Evolutionary conservation across 257 asterid species (phyloP), one percentile per base, ranked within the genome.

Genomic region (Salvia hispanica): DNA sequence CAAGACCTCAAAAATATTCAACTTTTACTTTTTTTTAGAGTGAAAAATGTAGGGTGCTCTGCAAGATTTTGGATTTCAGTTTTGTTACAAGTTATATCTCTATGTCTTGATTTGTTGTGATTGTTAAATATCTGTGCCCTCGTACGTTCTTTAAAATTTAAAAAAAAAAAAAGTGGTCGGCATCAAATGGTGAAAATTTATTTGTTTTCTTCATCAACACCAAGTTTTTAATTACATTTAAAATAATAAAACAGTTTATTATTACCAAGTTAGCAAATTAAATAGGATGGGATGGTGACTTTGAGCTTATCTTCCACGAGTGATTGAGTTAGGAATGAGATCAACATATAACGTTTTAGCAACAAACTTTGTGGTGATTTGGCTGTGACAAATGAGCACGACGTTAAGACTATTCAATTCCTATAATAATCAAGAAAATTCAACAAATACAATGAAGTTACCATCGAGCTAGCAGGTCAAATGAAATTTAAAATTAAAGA

Each of bases 291-390:
- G 66, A 60, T 60, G 2, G 66, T 60, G 66, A 60, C 66, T 39
- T 60, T 40, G 51, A 60, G 66, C 66, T 60, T 39, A 60, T 60
- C 66, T 5, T 60, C 66, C 66, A 60, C 66, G 66, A 39, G 5
- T 40, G 66, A 59, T 59, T 14, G 50, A 39, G 65, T 18, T 59
- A 15, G 65, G 65, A 60, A 60, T 60, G 66, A 60, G 51, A 60
- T 40, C 66, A 60, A 60, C 66, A 9, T 39, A 40, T 60, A 60
- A 60, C 51, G 66, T 60, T 60, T 60, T 60, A 60, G 37, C 66
- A 60, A 40, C 66, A 59, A 37, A 37, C 64, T 59, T 14, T 57
- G 5, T 6, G 10, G 31, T 50, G 56, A 50, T 21, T 56, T n/a
- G 45, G 64, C 48, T 59, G 28, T 25, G 45, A 58, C 63, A 60